Evolutionary conservation across 176 grass and related monocot species (phyloP).

Genomic region (Elaeis guineensis): DNA sequence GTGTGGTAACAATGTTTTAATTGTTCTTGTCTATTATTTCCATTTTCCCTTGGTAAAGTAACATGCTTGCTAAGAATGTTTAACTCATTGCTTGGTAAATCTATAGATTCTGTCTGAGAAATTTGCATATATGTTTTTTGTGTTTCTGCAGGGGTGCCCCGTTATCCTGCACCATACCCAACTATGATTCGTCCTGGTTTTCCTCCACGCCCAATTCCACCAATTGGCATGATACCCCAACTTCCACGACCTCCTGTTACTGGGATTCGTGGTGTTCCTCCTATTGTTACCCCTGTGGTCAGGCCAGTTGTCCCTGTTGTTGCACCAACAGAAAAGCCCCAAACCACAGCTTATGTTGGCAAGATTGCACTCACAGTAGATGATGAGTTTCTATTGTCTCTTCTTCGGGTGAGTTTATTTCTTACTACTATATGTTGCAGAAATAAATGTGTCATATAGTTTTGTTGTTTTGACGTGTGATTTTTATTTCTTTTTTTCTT

Average conservation of each 20-base stretch:
- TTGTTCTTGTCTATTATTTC: slow-evolving; percentile 4
- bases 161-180: slow-evolving; percentile 39
- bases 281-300: slow-evolving; percentile 33
- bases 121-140: slow-evolving; percentile 34
- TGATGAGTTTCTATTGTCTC: slow-evolving; percentile 85
- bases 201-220: slow-evolving; percentile 49
- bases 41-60: neutral
- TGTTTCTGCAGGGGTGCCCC: slow-evolving; percentile 34
- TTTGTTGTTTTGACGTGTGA: too few relatives aligned
- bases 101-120: slow-evolving; percentile 25
- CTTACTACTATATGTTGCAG: too few relatives aligned
- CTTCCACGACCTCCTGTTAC: slow-evolving; percentile 27
- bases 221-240: slow-evolving; percentile 26
- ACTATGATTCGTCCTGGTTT: slow-evolving; percentile 50
- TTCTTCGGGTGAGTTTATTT: slow-evolving; percentile 51
- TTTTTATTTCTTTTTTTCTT: neutral
- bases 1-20: slow-evolving; percentile 33
- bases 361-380: slow-evolving; percentile 89
- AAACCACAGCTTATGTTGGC: slow-evolving; percentile 94
- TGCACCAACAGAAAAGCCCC: slow-evolving; percentile 66
- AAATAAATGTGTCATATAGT: too few relatives aligned
- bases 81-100: neutral
- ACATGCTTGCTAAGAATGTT: too few relatives aligned
- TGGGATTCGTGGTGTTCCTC: slow-evolving; percentile 41
- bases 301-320: slow-evolving; percentile 43